phyloP scores from a whole-genome alignment of 306 rosid genomes.

The Ormosia semicastrata region DNA sequence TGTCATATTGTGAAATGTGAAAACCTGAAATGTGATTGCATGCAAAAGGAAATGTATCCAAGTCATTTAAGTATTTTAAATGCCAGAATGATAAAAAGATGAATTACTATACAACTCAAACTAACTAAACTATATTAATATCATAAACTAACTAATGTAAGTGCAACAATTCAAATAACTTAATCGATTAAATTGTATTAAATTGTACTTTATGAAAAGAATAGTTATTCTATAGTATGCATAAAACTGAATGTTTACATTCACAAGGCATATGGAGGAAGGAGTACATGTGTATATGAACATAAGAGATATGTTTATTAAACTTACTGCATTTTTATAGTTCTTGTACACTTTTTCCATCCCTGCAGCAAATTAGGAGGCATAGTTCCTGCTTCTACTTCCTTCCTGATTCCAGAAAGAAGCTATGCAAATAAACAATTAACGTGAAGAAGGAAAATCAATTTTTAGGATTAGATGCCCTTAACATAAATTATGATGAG shows the following conservation, averaged over 20 bases:
- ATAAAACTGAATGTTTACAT: no score
- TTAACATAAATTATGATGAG: no score
- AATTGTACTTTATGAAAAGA: no score
- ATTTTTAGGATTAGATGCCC: neutral
- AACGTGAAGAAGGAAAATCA: constrained; percentile 19
- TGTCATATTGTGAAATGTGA: neutral
- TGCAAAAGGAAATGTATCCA: neutral
- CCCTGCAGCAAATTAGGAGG: constrained; percentile 71
- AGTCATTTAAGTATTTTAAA: neutral
- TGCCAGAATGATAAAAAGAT: constrained; percentile 6
- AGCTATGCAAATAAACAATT: constrained; percentile 59
- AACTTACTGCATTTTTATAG: constrained; percentile 78
- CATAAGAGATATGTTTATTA: neutral
- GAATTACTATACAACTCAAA: neutral
- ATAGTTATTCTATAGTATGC: no score
- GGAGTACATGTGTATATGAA: no score
- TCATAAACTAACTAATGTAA: no score
- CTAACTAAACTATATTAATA: neutral
- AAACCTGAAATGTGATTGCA: constrained; percentile 56
- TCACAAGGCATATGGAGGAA: no score
- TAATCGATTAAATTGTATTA: no score
- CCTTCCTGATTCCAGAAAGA: constrained; percentile 65
- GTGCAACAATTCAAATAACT: no score
- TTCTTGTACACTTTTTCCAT: constrained; percentile 81
- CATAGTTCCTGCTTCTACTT: constrained; percentile 72